These are phyloP conservation scores for Isatis tinctoria DNA, from an alignment of 345 rosid genomes.

Conservation along the genomic window DNA sequence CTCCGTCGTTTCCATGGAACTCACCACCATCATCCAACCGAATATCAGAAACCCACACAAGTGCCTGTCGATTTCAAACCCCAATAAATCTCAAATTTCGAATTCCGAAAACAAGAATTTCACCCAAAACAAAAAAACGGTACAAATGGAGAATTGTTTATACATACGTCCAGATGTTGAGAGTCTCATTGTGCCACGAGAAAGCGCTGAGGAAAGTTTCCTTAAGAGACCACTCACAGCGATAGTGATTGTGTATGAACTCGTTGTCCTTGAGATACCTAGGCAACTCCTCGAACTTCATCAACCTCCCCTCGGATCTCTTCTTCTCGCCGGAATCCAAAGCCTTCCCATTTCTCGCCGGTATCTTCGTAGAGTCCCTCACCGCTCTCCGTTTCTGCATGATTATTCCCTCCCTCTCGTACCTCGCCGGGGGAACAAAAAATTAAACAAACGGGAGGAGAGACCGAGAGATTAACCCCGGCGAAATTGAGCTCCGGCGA, in stretches of 20 bases:
- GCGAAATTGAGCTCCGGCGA: constrained; percentile 11
- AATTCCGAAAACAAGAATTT: not conserved
- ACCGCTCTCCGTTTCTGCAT: constrained; percentile 31
- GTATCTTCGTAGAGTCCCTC: constrained; percentile 12
- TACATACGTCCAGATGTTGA: constrained; percentile 90
- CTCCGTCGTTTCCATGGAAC: constrained; percentile 55
- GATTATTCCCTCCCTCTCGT: not conserved
- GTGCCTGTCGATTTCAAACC: constrained; percentile 57
- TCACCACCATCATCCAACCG: constrained; percentile 53
- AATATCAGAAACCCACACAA: constrained; percentile 73
- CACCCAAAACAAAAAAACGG: not conserved
- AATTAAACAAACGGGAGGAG: not conserved
- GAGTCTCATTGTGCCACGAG: constrained; percentile 92
- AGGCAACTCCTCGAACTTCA: constrained; percentile 74
- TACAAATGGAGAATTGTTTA: not conserved
- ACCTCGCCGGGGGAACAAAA: not conserved
- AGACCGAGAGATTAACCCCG: not conserved
- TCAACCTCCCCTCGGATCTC: constrained; percentile 46
- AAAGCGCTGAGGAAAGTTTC: constrained; percentile 73
- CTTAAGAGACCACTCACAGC: constrained; percentile 89
- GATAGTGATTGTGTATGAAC: constrained; percentile 78
- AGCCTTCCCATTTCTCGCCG: constrained; percentile 6
- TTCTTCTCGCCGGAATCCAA: constrained; percentile 27
- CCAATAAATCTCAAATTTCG: not conserved
- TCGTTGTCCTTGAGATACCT: constrained; percentile 81